phyloP scores from a whole-genome alignment of 352 stramenopile species.

The Globisporangium emineosum region DNA sequence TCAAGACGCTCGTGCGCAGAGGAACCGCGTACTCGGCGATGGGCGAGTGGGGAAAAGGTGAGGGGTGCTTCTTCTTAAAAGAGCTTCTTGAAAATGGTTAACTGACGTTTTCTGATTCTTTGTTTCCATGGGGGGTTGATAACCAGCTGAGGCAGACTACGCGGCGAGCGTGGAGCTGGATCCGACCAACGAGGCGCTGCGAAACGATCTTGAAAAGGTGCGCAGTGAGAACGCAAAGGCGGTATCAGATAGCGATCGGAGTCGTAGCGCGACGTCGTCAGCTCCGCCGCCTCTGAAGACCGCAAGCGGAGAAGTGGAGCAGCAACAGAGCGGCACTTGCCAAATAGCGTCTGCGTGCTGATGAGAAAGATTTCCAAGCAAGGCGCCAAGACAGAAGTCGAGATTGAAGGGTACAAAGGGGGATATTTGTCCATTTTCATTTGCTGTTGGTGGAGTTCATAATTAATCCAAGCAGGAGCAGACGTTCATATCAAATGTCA shows the following conservation, averaged over 20 bases:
- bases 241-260: neutral
- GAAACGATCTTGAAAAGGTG: constrained; percentile 43
- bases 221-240: constrained; percentile 10
- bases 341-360: constrained; percentile 6
- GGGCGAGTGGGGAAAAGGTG: constrained; percentile 38
- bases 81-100: too few relatives aligned
- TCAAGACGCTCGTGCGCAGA: constrained; percentile 74
- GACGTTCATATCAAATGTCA: too few relatives aligned
- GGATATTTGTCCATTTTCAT: neutral
- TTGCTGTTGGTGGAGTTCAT: neutral
- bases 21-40: constrained; percentile 47
- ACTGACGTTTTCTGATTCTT: too few relatives aligned
- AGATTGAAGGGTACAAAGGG: too few relatives aligned
- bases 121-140: neutral
- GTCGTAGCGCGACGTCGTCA: neutral
- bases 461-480: neutral
- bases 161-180: constrained; percentile 55
- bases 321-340: neutral
- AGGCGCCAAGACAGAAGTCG: neutral
- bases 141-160: constrained; percentile 55
- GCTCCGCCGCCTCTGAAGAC: neutral
- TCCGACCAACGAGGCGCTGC: constrained; percentile 47
- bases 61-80: too few relatives aligned
- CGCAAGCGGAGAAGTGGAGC: neutral
- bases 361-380: neutral